Evolutionary conservation across 345 rosid species (phyloP), one percentile per base, ranked within the genome.

Genomic region (Gynandropsis gynandra): DNA sequence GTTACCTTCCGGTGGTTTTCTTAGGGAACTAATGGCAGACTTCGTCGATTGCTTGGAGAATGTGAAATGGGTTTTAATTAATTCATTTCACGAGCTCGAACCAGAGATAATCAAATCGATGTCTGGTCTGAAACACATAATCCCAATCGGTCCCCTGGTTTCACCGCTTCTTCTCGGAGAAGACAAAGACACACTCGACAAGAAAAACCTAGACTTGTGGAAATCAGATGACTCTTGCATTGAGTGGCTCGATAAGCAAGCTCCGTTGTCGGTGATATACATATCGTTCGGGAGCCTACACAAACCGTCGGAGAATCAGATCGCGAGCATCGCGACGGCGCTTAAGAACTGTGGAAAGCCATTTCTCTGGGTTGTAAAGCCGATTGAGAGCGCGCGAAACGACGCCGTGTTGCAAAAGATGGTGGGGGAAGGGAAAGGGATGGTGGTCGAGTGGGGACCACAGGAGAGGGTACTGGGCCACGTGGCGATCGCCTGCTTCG

Each of bases 351-450:
- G 34, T 42, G 54, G 61, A 12, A 58, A 20, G 31, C 64, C 73
- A 1, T 83, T 83, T 64, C 72, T 78, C 0, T 83, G 87, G 87
- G 87, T 83, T 50, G 50, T 74, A 8, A 76, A 65, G 35, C 69
- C 71, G 0, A 60, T 52, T 27, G 62, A 60, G 43, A 49, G 31
- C 12, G 27, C 29, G 0, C 11, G 48, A 50, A 36, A 37, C 42
- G 47, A 52, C 1, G 4, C 1, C 10, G 48, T 55, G 21, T 59
- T 60, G 51, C 63, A 63, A 16, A 72, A 72, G 45, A 56, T 65
- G 24, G 53, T 66, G 4, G 32, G 18, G 47, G 42, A 71, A 19
- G 80, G 57, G 0, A 58, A 49, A 34, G 86, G 83, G 0, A 19
- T 67, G 8, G 71, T 80, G 4, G 72, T 70, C 0, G 67, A 63